Conservation (phyloP, 2,329 filamentous ascomycete genomes). For the Pseudocercospora macadamiae region DNA sequence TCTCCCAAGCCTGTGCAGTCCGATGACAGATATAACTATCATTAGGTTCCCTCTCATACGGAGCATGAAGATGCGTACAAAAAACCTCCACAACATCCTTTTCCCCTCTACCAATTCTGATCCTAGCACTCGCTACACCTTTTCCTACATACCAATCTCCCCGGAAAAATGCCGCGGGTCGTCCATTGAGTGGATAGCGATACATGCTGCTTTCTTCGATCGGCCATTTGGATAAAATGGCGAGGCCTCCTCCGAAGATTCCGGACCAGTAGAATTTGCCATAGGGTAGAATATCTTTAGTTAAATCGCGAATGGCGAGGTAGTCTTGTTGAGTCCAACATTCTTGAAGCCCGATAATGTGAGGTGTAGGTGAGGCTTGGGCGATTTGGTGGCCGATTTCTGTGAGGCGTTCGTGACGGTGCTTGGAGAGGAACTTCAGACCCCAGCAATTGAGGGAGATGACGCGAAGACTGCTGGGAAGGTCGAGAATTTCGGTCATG, state of each 20-base stretch:
- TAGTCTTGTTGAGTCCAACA: slow-evolving; percentile 91
- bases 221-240: slow-evolving; percentile 87
- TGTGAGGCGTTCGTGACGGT: slow-evolving; percentile 73
- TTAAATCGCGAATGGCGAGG: slow-evolving; percentile 72
- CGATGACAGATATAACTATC: slow-evolving; percentile 91
- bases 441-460: slow-evolving; percentile 97
- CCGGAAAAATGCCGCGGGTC: slow-evolving; percentile 89
- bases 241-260: slow-evolving; percentile 85
- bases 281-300: slow-evolving; percentile 75
- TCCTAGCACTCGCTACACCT: slow-evolving; percentile 80
- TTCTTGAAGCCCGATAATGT: slow-evolving; percentile 93
- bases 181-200: slow-evolving; percentile 85
- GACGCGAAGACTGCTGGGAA: slow-evolving; percentile 63
- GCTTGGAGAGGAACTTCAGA: slow-evolving; percentile 79
- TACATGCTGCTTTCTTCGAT: slow-evolving; percentile 88
- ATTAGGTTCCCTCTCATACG: slow-evolving; percentile 76
- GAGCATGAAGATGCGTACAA: slow-evolving; percentile 83
- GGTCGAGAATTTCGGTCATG: slow-evolving; percentile 29
- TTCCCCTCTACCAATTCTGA: slow-evolving; percentile 66
- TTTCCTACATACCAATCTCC: slow-evolving; percentile 98
- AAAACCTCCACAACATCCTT: slow-evolving; percentile 83
- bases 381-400: slow-evolving; percentile 85
- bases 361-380: slow-evolving; percentile 65
- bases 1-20: slow-evolving; percentile 91
- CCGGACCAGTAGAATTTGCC: slow-evolving; percentile 93